Conservation (phyloP, 1,284 basidiomycete genomes). For the Nidula niveotomentosa region DNA sequence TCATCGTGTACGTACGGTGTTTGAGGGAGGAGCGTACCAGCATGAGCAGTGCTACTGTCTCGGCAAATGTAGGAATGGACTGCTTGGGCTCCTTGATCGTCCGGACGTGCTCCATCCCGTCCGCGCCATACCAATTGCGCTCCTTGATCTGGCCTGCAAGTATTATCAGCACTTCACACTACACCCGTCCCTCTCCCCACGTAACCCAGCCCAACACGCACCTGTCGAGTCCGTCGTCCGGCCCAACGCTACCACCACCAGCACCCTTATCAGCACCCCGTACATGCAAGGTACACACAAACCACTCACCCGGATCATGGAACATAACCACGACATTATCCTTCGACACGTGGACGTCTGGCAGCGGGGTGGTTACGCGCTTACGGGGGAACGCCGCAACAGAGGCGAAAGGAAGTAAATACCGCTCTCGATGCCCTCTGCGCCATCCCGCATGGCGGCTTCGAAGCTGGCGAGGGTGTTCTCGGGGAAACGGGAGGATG, state of each 20-base stretch:
- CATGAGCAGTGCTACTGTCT: slow-evolving; percentile 85
- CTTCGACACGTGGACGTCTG: slow-evolving; percentile 95
- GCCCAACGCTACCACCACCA: slow-evolving; percentile 47
- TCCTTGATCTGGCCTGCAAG: slow-evolving; percentile 65
- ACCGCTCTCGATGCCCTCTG: slow-evolving; percentile 95
- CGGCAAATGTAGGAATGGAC: slow-evolving; percentile 84
- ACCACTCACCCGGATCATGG: slow-evolving; percentile 80
- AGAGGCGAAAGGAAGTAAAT: slow-evolving; percentile 37
- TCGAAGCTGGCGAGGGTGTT: slow-evolving; percentile 94
- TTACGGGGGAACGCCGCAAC: slow-evolving; percentile 20
- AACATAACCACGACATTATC: slow-evolving; percentile 95
- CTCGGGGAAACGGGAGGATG: slow-evolving; percentile 85
- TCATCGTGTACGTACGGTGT: background rate
- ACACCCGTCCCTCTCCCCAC: background rate
- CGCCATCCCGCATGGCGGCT: slow-evolving; percentile 89
- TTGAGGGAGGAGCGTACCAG: slow-evolving; percentile 38
- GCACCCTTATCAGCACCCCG: slow-evolving; percentile 6
- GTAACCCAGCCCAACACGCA: slow-evolving; percentile 15
- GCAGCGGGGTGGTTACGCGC: slow-evolving; percentile 45
- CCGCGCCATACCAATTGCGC: slow-evolving; percentile 67
- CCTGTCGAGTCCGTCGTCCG: slow-evolving; percentile 72
- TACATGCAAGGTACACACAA: slow-evolving; percentile 15
- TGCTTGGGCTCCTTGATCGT: slow-evolving; percentile 85
- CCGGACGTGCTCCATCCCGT: slow-evolving; percentile 81
- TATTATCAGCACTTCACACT: too few species aligned